phyloP scores from a whole-genome alignment of 352 stramenopile species.

The Pythium vanterpoolii region DNA sequence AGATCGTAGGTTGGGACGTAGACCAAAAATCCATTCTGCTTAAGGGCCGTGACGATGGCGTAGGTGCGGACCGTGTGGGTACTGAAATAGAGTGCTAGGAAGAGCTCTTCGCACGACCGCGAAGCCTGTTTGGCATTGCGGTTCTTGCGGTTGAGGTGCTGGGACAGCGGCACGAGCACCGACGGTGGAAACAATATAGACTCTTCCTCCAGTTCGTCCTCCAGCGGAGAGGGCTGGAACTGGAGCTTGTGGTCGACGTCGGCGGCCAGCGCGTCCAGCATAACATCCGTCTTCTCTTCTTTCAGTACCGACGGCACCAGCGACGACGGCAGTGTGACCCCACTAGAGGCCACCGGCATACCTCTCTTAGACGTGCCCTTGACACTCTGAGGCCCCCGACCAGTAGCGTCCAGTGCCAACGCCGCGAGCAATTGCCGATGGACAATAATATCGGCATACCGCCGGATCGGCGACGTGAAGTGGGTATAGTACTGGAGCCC shows the following conservation, averaged over 20 bases:
- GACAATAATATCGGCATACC: slow-evolving; percentile 91
- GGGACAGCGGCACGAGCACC: slow-evolving; percentile 75
- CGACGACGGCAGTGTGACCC: slow-evolving; percentile 39
- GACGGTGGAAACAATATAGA: slow-evolving; percentile 40
- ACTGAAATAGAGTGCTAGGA: slow-evolving; percentile 92
- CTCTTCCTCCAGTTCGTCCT: slow-evolving; percentile 19
- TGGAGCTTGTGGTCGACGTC: slow-evolving; percentile 59
- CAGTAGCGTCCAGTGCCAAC: slow-evolving; percentile 25
- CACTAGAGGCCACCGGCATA: not conserved
- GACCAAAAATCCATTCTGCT: slow-evolving; percentile 91
- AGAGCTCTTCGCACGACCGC: slow-evolving; percentile 88
- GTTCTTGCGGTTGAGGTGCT: slow-evolving; percentile 90
- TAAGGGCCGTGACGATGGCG: slow-evolving; percentile 88
- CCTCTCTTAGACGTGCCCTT: not conserved
- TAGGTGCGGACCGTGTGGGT: slow-evolving; percentile 77
- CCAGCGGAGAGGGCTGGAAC: slow-evolving; percentile 21
- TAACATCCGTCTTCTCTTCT: slow-evolving; percentile 29
- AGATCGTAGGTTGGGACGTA: slow-evolving; percentile 93
- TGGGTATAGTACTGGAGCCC: slow-evolving; percentile 90
- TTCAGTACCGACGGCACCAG: slow-evolving; percentile 54
- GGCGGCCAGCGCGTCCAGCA: slow-evolving; percentile 63
- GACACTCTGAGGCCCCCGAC: not conserved
- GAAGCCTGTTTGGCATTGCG: slow-evolving; percentile 87
- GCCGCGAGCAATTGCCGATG: slow-evolving; percentile 83
- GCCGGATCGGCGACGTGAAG: slow-evolving; percentile 90